Percentiles rank a stretch among this genome's conserved stretches.
Conservation (phyloP, 331 rosid species). For the Prunus yedoensis region DNA sequence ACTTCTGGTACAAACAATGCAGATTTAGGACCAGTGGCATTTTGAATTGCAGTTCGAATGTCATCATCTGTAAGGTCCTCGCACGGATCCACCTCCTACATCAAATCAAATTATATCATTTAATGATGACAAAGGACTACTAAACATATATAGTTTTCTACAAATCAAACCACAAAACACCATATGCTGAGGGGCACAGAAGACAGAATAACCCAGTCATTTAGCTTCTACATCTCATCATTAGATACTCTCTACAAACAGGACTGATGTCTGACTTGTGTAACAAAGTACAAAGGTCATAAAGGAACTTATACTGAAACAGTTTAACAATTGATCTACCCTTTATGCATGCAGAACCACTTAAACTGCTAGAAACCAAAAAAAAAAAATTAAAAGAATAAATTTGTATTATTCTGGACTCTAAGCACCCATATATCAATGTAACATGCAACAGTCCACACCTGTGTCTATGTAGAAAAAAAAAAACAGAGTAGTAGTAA, state of each 20-base stretch:
- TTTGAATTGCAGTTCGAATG: slow-evolving; percentile 94
- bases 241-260: background rate
- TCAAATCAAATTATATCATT: slow-evolving; percentile 22
- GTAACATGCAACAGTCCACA: background rate
- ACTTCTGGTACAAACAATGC: slow-evolving; percentile 96
- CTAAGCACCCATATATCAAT: slow-evolving; percentile 6
- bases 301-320: background rate
- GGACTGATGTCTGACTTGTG: background rate
- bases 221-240: background rate
- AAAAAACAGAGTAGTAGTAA: background rate
- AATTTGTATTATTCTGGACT: background rate
- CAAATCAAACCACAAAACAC: background rate
- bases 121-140: background rate
- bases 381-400: background rate
- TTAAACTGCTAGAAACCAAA: background rate
- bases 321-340: background rate
- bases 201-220: background rate
- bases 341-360: background rate
- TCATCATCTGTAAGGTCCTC: slow-evolving; percentile 95
- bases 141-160: background rate
- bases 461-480: background rate
- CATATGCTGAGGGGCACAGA: background rate
- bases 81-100: slow-evolving; percentile 97
- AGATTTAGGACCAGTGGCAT: slow-evolving; percentile 92
- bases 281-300: background rate